Evolutionary conservation across 2,329 filamentous ascomycete genomes (phyloP).

Genomic region (Cladosporium sp.): DNA sequence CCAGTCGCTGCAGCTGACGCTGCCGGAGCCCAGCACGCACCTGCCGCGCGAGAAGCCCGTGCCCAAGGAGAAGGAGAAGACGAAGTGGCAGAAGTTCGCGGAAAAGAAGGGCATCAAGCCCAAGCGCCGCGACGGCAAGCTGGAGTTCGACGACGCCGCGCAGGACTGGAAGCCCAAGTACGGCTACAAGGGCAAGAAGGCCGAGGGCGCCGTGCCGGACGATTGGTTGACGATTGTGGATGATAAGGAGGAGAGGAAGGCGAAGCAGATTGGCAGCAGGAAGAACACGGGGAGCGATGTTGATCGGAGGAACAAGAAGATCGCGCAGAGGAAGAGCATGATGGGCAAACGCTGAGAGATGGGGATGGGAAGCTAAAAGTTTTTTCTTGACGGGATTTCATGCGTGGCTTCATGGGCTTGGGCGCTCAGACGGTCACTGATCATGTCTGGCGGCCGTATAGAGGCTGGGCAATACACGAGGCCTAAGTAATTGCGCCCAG

Average conservation of each 20-base stretch:
- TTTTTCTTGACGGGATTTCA: too few species aligned
- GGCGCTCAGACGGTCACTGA: too few species aligned
- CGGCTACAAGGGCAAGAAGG: conserved; percentile 89
- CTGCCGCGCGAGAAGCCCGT: conserved; percentile 90
- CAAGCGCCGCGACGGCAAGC: conserved; percentile 74
- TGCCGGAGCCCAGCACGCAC: conserved; percentile 63
- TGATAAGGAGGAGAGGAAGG: conserved; percentile 55
- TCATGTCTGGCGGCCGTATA: too few species aligned
- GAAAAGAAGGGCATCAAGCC: conserved; percentile 93
- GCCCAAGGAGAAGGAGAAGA: conserved; percentile 72
- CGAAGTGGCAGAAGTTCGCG: conserved; percentile 94
- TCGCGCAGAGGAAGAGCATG: conserved; percentile 17
- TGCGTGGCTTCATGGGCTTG: too few species aligned
- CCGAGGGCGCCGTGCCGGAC: conserved; percentile 66
- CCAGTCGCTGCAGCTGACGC: conserved; percentile 61
- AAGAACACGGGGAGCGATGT: conserved; percentile 48
- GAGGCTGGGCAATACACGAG: too few species aligned
- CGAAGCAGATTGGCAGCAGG: conserved; percentile 38
- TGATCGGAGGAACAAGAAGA: conserved; percentile 14
- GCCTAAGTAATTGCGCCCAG: too few species aligned
- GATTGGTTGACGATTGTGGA: conserved; percentile 94
- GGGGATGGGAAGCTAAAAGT: neutral
- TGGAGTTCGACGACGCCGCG: conserved; percentile 75
- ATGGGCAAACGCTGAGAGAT: conserved; percentile 8
- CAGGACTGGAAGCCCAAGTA: conserved; percentile 91